These are phyloP conservation scores for Pisolithus orientalis DNA, from an alignment of 768 basidiomycete species.

Conservation along the genomic window DNA sequence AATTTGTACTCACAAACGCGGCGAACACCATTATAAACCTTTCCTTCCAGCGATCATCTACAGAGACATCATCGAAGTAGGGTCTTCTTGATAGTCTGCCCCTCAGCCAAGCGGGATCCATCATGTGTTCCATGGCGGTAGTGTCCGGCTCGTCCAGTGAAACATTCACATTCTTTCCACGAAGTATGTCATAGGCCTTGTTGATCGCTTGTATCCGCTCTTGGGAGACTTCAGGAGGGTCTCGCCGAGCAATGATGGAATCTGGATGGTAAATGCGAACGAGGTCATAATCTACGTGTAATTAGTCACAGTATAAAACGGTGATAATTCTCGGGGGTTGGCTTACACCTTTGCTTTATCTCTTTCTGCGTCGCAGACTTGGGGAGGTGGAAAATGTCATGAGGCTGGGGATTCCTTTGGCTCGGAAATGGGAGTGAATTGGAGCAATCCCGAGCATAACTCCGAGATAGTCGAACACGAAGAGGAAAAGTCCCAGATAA, in stretches of 20 bases:
- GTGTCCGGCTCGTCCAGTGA: slow-evolving; percentile 13
- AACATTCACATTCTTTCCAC: slow-evolving; percentile 36
- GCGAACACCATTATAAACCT: slow-evolving; percentile 50
- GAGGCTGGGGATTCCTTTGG: slow-evolving; percentile 46
- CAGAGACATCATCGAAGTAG: slow-evolving; percentile 36
- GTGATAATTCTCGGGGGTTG: neutral
- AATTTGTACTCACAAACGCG: slow-evolving; percentile 35
- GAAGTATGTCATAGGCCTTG: slow-evolving; percentile 59
- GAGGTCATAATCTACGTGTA: slow-evolving; percentile 62
- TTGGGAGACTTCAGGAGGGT: slow-evolving; percentile 47
- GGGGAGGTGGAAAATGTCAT: slow-evolving; percentile 60
- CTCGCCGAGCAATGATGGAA: slow-evolving; percentile 38
- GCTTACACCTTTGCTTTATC: slow-evolving; percentile 54
- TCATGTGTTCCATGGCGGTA: slow-evolving; percentile 9
- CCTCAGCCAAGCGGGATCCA: slow-evolving; percentile 38
- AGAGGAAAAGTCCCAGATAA: neutral
- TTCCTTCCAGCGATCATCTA: slow-evolving; percentile 67
- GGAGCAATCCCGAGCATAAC: slow-evolving; percentile 15
- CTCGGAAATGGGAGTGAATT: slow-evolving; percentile 46
- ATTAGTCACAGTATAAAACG: slow-evolving; percentile 1
- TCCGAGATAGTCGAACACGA: slow-evolving; percentile 6
- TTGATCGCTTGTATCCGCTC: slow-evolving; percentile 65
- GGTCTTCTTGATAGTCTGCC: slow-evolving; percentile 33
- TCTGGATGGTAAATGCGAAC: slow-evolving; percentile 79
- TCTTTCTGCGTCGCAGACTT: slow-evolving; percentile 43